These are phyloP conservation scores for Kwoniella shivajii DNA, from an alignment of 1,284 basidiomycete genomes.

Conservation along the genomic window DNA sequence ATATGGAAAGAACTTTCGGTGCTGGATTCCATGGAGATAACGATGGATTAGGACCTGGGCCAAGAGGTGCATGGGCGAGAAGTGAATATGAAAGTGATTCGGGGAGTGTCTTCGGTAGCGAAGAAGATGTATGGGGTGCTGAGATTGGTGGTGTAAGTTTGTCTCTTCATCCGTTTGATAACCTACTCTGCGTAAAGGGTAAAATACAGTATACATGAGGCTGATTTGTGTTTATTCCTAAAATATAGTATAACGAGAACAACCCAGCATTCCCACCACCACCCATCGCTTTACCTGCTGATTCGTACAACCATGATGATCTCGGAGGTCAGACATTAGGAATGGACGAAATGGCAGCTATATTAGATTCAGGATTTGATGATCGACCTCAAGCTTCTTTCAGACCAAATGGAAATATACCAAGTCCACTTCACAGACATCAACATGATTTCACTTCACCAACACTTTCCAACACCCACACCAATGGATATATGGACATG, in stretches of 20 bases:
- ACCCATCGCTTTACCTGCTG: constrained; percentile 67
- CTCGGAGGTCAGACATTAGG: constrained; percentile 66
- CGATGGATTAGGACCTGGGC: constrained; percentile 53
- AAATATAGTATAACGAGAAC: constrained; percentile 75
- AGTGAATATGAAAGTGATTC: constrained; percentile 58
- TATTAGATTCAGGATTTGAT: constrained; percentile 85
- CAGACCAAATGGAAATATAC: constrained; percentile 15
- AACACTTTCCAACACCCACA: constrained; percentile 1
- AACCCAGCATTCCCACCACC: constrained; percentile 75
- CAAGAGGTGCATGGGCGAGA: constrained; percentile 37
- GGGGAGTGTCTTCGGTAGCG: constrained; percentile 76
- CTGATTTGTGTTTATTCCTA: background rate
- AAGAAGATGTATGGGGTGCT: constrained; percentile 89
- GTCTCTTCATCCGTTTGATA: background rate
- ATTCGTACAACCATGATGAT: constrained; percentile 48
- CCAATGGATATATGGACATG: constrained; percentile 11
- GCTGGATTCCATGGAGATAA: constrained; percentile 55
- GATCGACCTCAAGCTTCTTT: constrained; percentile 54
- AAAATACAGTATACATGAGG: too few species aligned
- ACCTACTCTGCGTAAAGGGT: background rate
- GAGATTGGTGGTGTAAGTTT: constrained; percentile 55
- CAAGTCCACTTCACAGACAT: constrained; percentile 36
- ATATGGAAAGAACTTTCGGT: constrained; percentile 68
- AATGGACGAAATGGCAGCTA: constrained; percentile 77
- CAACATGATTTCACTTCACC: constrained; percentile 20